A percentile compares a stretch with the other conserved stretches of the same genome.
Evolutionary conservation across 257 asterid genomes (phyloP).

Genomic region (Rehmannia glutinosa): DNA sequence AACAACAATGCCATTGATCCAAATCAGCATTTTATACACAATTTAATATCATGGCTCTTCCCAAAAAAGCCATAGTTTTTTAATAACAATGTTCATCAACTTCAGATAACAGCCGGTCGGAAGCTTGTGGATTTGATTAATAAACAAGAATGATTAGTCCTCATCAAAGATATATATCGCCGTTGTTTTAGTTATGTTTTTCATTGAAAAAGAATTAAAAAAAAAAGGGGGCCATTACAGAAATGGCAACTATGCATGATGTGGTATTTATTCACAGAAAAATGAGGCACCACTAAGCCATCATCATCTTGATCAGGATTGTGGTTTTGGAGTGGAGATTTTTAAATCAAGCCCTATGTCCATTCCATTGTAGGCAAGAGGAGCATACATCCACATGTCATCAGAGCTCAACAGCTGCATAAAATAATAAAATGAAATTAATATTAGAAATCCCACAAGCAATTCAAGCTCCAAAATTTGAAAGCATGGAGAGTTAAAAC

Average conservation of each 20-base stretch:
- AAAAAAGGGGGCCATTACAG: background rate
- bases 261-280: constrained; percentile 30
- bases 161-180: constrained; percentile 5
- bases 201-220: constrained; percentile 1
- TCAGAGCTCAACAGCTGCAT: constrained; percentile 67
- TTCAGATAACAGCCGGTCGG: constrained; percentile 2
- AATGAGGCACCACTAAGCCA: constrained; percentile 16
- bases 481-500: no score
- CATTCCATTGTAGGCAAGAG: constrained; percentile 66
- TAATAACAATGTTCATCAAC: background rate
- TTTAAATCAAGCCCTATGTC: constrained; percentile 47
- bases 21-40: constrained; percentile 16
- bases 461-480: no score
- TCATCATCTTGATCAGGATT: constrained; percentile 10
- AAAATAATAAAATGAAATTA: background rate
- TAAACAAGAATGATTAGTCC: constrained; percentile 21
- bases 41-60: constrained; percentile 17
- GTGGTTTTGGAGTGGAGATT: constrained; percentile 20
- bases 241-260: background rate
- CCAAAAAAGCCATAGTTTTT: background rate
- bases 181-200: background rate
- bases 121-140: background rate
- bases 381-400: constrained; percentile 67
- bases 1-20: background rate
- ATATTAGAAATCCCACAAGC: background rate